phyloP scores from a whole-genome alignment of 202 grass and related monocot genomes.

The Hordeum pubiflorum region DNA sequence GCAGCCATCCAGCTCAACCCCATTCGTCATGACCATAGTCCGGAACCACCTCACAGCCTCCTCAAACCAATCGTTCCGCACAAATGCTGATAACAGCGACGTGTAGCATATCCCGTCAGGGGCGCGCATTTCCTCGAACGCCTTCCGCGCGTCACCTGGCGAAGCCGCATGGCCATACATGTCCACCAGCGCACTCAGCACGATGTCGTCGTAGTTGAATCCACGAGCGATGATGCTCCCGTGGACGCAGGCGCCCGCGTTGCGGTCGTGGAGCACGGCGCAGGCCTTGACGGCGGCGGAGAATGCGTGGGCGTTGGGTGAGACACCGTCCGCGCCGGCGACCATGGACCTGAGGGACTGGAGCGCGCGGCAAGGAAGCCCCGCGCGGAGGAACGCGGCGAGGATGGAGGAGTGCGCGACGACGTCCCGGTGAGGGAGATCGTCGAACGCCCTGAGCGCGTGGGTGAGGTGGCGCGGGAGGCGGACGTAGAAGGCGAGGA shows the following conservation, averaged over 20 bases:
- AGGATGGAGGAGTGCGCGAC: constrained; percentile 72
- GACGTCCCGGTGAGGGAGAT: constrained; percentile 58
- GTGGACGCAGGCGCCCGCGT: constrained; percentile 50
- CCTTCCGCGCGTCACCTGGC: constrained; percentile 31
- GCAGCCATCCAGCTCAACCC: constrained; percentile 42
- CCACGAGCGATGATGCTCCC: constrained; percentile 47
- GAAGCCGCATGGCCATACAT: constrained; percentile 53
- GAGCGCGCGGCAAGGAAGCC: constrained; percentile 38
- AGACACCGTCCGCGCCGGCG: constrained; percentile 33
- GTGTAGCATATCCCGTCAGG: constrained; percentile 78
- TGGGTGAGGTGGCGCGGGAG: constrained; percentile 41
- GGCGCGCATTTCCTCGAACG: constrained; percentile 61
- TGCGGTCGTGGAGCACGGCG: constrained; percentile 41
- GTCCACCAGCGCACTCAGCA: constrained; percentile 58
- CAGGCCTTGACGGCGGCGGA: constrained; percentile 73
- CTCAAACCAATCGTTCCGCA: constrained; percentile 51
- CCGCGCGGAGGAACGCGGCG: constrained; percentile 45
- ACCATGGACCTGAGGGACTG: constrained; percentile 45
- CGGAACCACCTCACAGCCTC: constrained; percentile 49
- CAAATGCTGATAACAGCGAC: constrained; percentile 62
- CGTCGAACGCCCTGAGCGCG: constrained; percentile 57
- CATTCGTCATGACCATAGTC: constrained; percentile 25
- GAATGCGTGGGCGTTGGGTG: constrained; percentile 58
- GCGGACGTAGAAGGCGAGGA: constrained; percentile 67
- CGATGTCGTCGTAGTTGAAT: constrained; percentile 37